Percentiles rank a stretch among this genome's conserved stretches.
These are phyloP conservation scores for Singerocomus inundabilis DNA, from an alignment of 1,284 basidiomycete genomes.

Conservation along the genomic window DNA sequence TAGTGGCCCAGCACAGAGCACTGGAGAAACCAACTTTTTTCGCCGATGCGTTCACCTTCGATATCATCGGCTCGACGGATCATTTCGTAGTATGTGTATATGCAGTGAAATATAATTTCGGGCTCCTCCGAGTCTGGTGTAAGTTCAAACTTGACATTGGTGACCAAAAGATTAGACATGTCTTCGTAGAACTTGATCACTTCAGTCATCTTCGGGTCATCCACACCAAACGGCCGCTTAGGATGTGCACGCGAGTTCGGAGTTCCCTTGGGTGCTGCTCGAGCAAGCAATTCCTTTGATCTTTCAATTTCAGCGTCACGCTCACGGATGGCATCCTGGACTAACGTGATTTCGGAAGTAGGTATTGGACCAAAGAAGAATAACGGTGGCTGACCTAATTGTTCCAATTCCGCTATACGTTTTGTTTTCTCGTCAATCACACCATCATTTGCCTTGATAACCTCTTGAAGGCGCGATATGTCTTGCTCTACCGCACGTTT, in stretches of 20 bases:
- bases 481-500: conserved; percentile 52
- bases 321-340: conserved; percentile 50
- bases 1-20: background rate
- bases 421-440: conserved; percentile 46
- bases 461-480: conserved; percentile 43
- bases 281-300: conserved; percentile 45
- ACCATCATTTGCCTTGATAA: conserved; percentile 44
- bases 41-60: conserved; percentile 30
- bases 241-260: conserved; percentile 30
- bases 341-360: conserved; percentile 31
- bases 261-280: conserved; percentile 35
- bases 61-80: conserved; percentile 27
- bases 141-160: conserved; percentile 45
- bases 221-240: conserved; percentile 35
- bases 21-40: conserved; percentile 38
- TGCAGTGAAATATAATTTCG: conserved; percentile 48
- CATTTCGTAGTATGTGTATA: conserved; percentile 49
- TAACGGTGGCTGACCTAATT: conserved; percentile 40
- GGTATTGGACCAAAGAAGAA: background rate
- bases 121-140: conserved; percentile 29
- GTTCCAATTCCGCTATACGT: conserved; percentile 45
- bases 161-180: conserved; percentile 55
- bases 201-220: conserved; percentile 52
- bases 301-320: conserved; percentile 62
- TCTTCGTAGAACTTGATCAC: conserved; percentile 61